A percentile compares a stretch with the other conserved stretches of the same genome.
Conservation (phyloP, 2,329 filamentous ascomycete species). For the Penicillium sp. region DNA sequence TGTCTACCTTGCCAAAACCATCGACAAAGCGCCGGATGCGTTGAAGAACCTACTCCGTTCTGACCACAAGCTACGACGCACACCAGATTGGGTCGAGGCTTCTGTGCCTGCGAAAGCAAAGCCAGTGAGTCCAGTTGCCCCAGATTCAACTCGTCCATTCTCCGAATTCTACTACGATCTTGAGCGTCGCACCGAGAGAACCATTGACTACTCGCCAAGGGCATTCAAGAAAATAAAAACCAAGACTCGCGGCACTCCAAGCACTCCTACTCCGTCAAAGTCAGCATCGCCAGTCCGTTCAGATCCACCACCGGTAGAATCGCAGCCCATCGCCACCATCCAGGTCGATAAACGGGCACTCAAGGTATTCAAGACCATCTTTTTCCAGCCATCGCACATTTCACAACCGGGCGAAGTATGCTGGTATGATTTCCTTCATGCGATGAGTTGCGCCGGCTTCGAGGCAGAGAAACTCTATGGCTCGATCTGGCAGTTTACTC, state of each 20-base stretch:
- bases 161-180: constrained; percentile 3
- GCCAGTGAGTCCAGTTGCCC: background rate
- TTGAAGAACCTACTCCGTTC: constrained; percentile 30
- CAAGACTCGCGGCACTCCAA: constrained; percentile 12
- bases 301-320: constrained; percentile 4
- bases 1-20: constrained; percentile 8
- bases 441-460: constrained; percentile 50
- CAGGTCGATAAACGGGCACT: constrained; percentile 33
- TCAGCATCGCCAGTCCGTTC: background rate
- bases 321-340: constrained; percentile 31
- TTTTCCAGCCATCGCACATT: constrained; percentile 32
- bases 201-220: constrained; percentile 1
- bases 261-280: background rate
- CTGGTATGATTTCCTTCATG: constrained; percentile 50
- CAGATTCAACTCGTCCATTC: background rate
- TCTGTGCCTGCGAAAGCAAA: constrained; percentile 1
- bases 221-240: constrained; percentile 12
- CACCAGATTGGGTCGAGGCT: constrained; percentile 45
- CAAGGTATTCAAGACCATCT: constrained; percentile 43
- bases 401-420: constrained; percentile 46
- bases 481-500: constrained; percentile 56
- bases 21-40: constrained; percentile 25
- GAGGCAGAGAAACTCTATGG: constrained; percentile 53
- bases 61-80: constrained; percentile 43
- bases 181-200: background rate